Conservation (phyloP, 2,329 filamentous ascomycete genomes). For the Seiridium cupressi region DNA sequence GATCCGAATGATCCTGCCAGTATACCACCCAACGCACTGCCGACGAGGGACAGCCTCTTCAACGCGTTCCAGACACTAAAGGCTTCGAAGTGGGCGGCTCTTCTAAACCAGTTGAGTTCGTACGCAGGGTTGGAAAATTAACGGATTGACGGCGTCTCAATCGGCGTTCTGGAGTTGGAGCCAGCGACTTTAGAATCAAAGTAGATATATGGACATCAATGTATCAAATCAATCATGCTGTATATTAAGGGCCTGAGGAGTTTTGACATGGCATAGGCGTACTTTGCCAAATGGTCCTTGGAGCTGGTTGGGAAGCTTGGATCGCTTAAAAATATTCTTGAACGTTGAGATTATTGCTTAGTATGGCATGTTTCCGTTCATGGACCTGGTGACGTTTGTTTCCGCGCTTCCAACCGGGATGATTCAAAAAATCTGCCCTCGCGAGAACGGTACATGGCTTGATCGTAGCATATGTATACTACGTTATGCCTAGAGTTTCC, state of each 20-base stretch:
- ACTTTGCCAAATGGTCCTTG: background rate
- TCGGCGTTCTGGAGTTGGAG: slow-evolving; percentile 1
- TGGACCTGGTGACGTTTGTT: no score
- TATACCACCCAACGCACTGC: slow-evolving; percentile 61
- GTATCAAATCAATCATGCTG: background rate
- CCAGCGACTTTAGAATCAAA: slow-evolving; percentile 3
- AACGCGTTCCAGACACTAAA: slow-evolving; percentile 62
- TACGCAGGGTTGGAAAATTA: slow-evolving; percentile 45
- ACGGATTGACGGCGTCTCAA: background rate
- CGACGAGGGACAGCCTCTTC: slow-evolving; percentile 65
- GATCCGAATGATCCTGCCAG: slow-evolving; percentile 52
- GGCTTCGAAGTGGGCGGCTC: slow-evolving; percentile 58
- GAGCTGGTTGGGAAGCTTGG: no score
- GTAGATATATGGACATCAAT: slow-evolving; percentile 4
- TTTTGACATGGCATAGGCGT: background rate
- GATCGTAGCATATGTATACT: no score
- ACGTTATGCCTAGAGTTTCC: no score
- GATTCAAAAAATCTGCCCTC: no score
- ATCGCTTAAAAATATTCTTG: no score
- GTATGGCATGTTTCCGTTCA: no score
- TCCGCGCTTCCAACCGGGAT: no score
- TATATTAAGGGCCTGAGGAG: background rate
- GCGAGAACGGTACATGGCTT: no score
- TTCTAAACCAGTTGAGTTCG: slow-evolving; percentile 67
- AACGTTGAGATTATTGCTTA: no score